Evolutionary conservation across 768 basidiomycete species (phyloP).

Genomic region (Lactifluus rugatus): DNA sequence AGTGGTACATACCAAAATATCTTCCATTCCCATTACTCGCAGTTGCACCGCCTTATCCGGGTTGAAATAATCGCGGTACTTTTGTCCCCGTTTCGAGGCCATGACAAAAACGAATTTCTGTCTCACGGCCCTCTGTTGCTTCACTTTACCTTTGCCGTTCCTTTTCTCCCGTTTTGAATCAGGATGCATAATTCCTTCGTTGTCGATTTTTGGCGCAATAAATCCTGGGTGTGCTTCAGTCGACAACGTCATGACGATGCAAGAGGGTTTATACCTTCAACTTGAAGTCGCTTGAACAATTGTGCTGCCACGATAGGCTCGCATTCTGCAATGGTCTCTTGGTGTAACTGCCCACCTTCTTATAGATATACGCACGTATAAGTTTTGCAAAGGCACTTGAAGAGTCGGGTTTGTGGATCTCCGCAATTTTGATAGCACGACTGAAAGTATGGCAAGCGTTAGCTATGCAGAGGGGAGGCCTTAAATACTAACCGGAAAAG

Average conservation of each 20-base stretch:
- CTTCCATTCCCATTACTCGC: conserved; percentile 48
- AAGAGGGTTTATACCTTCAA: conserved; percentile 42
- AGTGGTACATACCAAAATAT: conserved; percentile 36
- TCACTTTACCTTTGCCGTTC: conserved; percentile 26
- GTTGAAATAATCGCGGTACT: conserved; percentile 62
- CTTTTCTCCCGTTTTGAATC: conserved; percentile 28
- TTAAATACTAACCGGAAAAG: conserved; percentile 47
- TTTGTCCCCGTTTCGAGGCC: conserved; percentile 33
- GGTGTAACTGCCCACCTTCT: neutral
- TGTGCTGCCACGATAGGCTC: conserved; percentile 47
- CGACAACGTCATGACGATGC: neutral
- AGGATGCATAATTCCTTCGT: conserved; percentile 34
- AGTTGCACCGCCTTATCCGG: conserved; percentile 50
- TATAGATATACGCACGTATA: conserved; percentile 39
- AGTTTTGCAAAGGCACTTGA: conserved; percentile 46
- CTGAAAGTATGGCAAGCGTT: conserved; percentile 26
- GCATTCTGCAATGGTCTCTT: conserved; percentile 33
- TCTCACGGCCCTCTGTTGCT: conserved; percentile 44
- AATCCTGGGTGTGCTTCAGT: conserved; percentile 37
- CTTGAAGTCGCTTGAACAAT: conserved; percentile 58
- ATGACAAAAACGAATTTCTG: conserved; percentile 49
- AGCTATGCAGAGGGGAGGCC: neutral
- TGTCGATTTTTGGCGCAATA: conserved; percentile 39
- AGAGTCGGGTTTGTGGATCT: conserved; percentile 36
- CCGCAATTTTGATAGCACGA: conserved; percentile 61